Evolutionary conservation across 2,329 filamentous ascomycete species (phyloP).

Genomic region (Whalleya microplaca): DNA sequence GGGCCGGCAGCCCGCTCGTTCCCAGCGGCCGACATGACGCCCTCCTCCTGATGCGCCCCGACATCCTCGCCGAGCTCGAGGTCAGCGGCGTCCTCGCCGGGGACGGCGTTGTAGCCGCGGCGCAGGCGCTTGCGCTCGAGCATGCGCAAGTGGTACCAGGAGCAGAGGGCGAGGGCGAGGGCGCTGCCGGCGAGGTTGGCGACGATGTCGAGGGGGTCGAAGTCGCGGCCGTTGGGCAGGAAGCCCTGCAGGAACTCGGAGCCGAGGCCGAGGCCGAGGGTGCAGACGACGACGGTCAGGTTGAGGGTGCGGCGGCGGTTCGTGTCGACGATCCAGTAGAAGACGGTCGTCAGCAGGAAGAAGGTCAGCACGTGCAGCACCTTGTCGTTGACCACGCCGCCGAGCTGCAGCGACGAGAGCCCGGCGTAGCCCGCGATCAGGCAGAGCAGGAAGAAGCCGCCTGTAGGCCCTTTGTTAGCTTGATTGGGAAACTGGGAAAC

Average conservation of each 20-base stretch:
- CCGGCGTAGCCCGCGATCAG: constrained; percentile 79
- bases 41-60: constrained; percentile 64
- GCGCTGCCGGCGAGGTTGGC: constrained; percentile 85
- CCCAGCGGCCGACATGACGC: constrained; percentile 51
- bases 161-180: constrained; percentile 72
- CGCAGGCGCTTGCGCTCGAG: constrained; percentile 79
- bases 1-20: constrained; percentile 34
- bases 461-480: constrained; percentile 46
- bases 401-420: constrained; percentile 66
- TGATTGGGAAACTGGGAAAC: no score
- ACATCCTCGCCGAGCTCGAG: constrained; percentile 74
- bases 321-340: constrained; percentile 98
- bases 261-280: constrained; percentile 69
- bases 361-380: constrained; percentile 85
- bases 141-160: constrained; percentile 96
- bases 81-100: constrained; percentile 66
- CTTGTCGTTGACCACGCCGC: constrained; percentile 79
- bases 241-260: constrained; percentile 77
- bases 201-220: constrained; percentile 82
- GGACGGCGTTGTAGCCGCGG: constrained; percentile 72
- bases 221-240: constrained; percentile 71
- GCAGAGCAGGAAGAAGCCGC: constrained; percentile 70
- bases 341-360: constrained; percentile 82
- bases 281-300: constrained; percentile 80
- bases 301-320: constrained; percentile 83